phyloP scores from a whole-genome alignment of 352 stramenopile species.

The Pythium aquatile region DNA sequence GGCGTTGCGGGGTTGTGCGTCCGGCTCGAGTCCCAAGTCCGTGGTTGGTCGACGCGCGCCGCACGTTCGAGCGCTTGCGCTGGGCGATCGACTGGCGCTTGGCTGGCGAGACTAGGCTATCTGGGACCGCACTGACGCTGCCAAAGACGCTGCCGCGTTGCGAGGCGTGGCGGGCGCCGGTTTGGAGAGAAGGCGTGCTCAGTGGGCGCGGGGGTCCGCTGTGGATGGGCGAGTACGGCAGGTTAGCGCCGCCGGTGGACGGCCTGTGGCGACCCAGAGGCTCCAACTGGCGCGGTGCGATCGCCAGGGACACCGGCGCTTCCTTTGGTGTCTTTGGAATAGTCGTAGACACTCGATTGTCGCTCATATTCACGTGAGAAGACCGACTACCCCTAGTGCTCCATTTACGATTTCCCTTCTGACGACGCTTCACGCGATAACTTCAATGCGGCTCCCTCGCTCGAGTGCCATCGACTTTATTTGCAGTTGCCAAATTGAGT shows the following conservation, averaged over 20 bases:
- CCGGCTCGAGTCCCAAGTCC: not conserved
- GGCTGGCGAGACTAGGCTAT: constrained; percentile 5
- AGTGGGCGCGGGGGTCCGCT: not conserved
- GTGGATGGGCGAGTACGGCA: constrained; percentile 17
- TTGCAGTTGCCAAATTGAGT: constrained; percentile 9
- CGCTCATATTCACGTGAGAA: not conserved
- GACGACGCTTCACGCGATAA: not conserved
- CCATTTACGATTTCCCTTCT: not conserved
- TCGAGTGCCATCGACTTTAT: not conserved
- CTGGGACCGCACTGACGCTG: not conserved
- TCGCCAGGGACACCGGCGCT: not conserved
- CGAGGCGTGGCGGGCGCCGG: not conserved
- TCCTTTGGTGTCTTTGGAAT: constrained; percentile 2
- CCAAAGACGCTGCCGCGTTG: constrained; percentile 4
- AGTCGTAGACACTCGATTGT: not conserved
- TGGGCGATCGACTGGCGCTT: constrained; percentile 23
- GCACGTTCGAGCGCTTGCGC: constrained; percentile 8
- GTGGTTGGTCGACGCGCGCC: constrained; percentile 5
- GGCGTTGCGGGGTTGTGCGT: constrained; percentile 1
- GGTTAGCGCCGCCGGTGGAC: not conserved
- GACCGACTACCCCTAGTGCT: not conserved
- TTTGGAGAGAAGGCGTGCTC: not conserved
- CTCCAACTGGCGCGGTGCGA: constrained; percentile 27
- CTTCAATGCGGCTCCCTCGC: constrained; percentile 1
- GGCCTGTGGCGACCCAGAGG: constrained; percentile 14